A percentile compares a stretch with the other conserved stretches of the same genome.
These are phyloP conservation scores for Pistacia integerrima DNA, from an alignment of 345 rosid species.

Conservation along the genomic window DNA sequence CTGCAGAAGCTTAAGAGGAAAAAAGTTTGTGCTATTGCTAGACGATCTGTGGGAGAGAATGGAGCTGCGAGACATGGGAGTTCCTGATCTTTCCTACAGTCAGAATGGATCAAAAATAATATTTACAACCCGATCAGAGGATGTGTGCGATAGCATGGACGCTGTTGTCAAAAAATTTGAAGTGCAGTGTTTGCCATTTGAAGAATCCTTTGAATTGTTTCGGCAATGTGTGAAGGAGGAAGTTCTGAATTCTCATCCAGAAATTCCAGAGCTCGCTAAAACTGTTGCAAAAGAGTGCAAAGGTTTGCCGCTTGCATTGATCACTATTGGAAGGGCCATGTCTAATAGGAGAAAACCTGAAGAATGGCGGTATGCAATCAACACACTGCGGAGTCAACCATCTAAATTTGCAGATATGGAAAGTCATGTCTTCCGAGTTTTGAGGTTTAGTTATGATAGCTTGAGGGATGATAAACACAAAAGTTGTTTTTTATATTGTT, in stretches of 20 bases:
- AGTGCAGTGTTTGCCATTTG: conserved; percentile 13
- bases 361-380: conserved; percentile 10
- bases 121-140: conserved; percentile 27
- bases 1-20: not conserved
- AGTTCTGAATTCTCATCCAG: conserved; percentile 5
- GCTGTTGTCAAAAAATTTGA: conserved; percentile 16
- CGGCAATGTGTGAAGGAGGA: conserved; percentile 17
- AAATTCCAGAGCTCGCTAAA: conserved; percentile 16
- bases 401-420: not conserved
- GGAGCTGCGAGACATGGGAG: conserved; percentile 9
- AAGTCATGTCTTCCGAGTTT: not conserved
- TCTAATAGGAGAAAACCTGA: not conserved
- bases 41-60: conserved; percentile 8
- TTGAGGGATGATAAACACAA: not conserved
- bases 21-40: conserved; percentile 25
- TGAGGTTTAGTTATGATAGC: conserved; percentile 6
- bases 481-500: conserved; percentile 25
- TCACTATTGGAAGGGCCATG: conserved; percentile 27
- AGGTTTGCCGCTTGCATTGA: conserved; percentile 27
- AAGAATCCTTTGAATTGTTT: conserved; percentile 27
- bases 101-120: conserved; percentile 19
- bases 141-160: conserved; percentile 31
- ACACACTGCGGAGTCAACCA: not conserved
- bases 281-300: conserved; percentile 18
- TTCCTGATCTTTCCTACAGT: conserved; percentile 14